Evolutionary conservation across 176 grass and related monocot species (phyloP).

Genomic region (Tillandsia leiboldiana): DNA sequence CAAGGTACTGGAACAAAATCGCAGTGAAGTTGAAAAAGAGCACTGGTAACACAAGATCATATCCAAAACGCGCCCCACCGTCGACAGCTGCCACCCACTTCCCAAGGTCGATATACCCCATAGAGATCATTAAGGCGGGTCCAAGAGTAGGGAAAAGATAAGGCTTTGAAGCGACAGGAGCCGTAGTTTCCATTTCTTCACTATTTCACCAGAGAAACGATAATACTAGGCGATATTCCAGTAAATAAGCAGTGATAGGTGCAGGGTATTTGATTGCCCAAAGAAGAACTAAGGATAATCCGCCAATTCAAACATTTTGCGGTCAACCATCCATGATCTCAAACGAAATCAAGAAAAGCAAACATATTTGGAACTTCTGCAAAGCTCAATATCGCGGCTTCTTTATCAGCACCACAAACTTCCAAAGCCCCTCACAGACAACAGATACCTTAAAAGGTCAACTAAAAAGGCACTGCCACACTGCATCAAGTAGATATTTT

Average conservation of each 20-base stretch:
- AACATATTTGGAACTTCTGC: no score
- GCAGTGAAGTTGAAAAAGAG: conserved; percentile 81
- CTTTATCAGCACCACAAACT: no score
- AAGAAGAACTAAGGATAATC: conserved; percentile 5
- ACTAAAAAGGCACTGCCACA: neutral
- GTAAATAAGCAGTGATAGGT: neutral
- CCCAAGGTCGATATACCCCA: conserved; percentile 82
- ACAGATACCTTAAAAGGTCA: no score
- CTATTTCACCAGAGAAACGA: neutral
- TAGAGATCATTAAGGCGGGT: conserved; percentile 71
- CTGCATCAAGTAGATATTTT: neutral
- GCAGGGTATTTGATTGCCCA: no score
- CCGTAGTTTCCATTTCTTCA: conserved; percentile 14
- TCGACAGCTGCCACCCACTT: conserved; percentile 79
- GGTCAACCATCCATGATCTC: neutral
- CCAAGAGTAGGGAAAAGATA: conserved; percentile 65
- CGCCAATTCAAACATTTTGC: conserved; percentile 14
- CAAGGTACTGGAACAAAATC: conserved; percentile 80
- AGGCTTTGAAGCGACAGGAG: conserved; percentile 14
- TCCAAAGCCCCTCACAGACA: no score
- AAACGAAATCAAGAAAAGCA: no score
- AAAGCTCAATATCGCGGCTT: no score
- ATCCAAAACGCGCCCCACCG: conserved; percentile 61
- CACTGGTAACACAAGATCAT: conserved; percentile 54
- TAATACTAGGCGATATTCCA: neutral